phyloP scores from a whole-genome alignment of 345 rosid species.

The Anastatica hierochuntica region DNA sequence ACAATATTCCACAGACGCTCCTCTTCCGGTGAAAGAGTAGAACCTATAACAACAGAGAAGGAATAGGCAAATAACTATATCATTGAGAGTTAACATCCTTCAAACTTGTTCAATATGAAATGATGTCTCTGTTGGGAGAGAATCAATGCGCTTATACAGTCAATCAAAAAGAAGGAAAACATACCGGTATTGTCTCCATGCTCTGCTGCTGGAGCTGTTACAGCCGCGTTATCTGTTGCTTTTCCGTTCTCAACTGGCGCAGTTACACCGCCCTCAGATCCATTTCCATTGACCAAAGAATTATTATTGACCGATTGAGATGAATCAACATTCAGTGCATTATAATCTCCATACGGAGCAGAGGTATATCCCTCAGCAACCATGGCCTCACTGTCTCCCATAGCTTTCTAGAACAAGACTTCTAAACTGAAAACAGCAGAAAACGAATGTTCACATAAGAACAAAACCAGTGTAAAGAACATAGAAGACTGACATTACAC shows the following conservation, averaged over 20 bases:
- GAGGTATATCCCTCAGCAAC: slow-evolving; percentile 34
- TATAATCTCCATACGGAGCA: slow-evolving; percentile 23
- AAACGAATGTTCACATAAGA: background rate
- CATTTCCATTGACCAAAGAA: slow-evolving; percentile 51
- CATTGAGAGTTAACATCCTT: background rate
- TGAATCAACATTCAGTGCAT: slow-evolving; percentile 23
- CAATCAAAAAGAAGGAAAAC: background rate
- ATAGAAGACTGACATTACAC: too few relatives aligned
- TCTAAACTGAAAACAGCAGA: slow-evolving; percentile 24
- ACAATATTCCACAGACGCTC: slow-evolving; percentile 87
- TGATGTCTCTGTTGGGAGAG: background rate
- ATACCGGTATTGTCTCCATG: slow-evolving; percentile 54
- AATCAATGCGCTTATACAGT: background rate
- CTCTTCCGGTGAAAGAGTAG: slow-evolving; percentile 66
- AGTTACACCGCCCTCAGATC: slow-evolving; percentile 24
- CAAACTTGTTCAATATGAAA: background rate
- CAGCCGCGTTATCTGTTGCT: slow-evolving; percentile 32
- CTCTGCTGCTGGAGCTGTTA: slow-evolving; percentile 30
- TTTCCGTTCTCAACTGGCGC: slow-evolving; percentile 50
- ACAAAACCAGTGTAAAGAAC: background rate
- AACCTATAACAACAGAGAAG: slow-evolving; percentile 18
- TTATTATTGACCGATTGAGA: slow-evolving; percentile 28
- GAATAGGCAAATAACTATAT: background rate
- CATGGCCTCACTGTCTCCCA: slow-evolving; percentile 65
- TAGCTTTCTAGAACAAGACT: slow-evolving; percentile 16